Conservation (phyloP, 2,329 filamentous ascomycete species). For the Epichloe elymi region DNA sequence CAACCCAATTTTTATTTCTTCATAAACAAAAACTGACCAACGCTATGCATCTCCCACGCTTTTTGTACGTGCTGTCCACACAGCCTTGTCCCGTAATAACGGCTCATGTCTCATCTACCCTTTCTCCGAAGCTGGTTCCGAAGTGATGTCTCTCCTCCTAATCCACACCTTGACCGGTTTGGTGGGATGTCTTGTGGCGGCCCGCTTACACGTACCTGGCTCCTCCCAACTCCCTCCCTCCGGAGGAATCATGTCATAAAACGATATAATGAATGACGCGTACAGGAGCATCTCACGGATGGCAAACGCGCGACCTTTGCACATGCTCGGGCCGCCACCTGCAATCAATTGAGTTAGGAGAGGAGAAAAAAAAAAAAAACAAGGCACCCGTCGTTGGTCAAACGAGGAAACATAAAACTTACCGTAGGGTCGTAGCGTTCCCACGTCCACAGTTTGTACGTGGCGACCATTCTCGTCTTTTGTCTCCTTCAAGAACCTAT, state of each 20-base stretch:
- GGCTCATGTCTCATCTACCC: too few species aligned
- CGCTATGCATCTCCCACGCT: background rate
- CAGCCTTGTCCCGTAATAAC: too few species aligned
- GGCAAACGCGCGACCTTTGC: too few species aligned
- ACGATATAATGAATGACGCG: too few species aligned
- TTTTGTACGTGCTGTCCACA: too few species aligned
- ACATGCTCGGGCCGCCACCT: too few species aligned
- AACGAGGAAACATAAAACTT: conserved; percentile 5
- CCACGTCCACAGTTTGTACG: conserved; percentile 10
- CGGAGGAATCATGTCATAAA: too few species aligned
- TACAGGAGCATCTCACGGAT: too few species aligned
- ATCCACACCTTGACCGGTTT: conserved; percentile 20
- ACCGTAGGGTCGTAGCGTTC: conserved; percentile 21
- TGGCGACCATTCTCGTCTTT: conserved; percentile 14
- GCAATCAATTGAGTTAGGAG: too few species aligned
- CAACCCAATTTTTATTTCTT: background rate
- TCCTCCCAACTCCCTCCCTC: background rate
- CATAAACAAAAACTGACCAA: background rate
- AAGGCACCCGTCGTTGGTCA: too few species aligned
- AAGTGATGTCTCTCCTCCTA: conserved; percentile 11
- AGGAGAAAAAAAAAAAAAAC: too few species aligned
- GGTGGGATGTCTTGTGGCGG: conserved; percentile 15
- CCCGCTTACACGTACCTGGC: conserved; percentile 13
- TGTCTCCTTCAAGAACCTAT: background rate
- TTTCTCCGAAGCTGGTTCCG: background rate